phyloP scores from a whole-genome alignment of 331 rosid species.

The Acacia concinna region DNA sequence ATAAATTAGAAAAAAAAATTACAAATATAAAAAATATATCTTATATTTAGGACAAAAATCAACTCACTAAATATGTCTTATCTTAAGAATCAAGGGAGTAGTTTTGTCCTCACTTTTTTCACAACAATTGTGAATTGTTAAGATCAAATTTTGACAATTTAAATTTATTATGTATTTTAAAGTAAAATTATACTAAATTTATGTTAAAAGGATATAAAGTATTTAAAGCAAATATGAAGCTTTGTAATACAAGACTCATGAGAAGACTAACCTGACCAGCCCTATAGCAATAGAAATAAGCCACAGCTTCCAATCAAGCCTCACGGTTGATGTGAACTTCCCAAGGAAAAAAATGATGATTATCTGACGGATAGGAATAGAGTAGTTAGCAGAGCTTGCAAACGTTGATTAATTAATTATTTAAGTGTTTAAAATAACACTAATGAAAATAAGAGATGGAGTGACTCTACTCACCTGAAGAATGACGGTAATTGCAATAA shows the following conservation, averaged over 20 bases:
- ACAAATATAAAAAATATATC: no score
- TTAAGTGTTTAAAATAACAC: background rate
- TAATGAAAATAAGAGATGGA: background rate
- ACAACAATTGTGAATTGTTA: no score
- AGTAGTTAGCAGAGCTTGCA: slow-evolving; percentile 12
- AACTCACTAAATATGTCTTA: no score
- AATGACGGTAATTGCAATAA: slow-evolving; percentile 59
- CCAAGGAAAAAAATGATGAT: slow-evolving; percentile 81
- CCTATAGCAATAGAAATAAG: slow-evolving; percentile 56
- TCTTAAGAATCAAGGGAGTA: no score
- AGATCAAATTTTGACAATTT: no score
- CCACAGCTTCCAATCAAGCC: slow-evolving; percentile 67
- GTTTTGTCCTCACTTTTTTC: no score
- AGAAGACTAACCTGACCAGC: slow-evolving; percentile 54
- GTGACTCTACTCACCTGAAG: slow-evolving; percentile 66
- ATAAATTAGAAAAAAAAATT: no score
- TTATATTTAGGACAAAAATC: no score
- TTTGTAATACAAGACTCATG: background rate
- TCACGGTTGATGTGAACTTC: slow-evolving; percentile 67
- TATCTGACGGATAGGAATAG: slow-evolving; percentile 47
- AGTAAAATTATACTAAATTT: no score
- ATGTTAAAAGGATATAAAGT: no score
- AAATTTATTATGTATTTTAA: no score
- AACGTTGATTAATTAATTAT: background rate
- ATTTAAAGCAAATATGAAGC: background rate